These are phyloP conservation scores for Nidularia pulvinata DNA, from an alignment of 768 basidiomycete species.

Conservation along the genomic window DNA sequence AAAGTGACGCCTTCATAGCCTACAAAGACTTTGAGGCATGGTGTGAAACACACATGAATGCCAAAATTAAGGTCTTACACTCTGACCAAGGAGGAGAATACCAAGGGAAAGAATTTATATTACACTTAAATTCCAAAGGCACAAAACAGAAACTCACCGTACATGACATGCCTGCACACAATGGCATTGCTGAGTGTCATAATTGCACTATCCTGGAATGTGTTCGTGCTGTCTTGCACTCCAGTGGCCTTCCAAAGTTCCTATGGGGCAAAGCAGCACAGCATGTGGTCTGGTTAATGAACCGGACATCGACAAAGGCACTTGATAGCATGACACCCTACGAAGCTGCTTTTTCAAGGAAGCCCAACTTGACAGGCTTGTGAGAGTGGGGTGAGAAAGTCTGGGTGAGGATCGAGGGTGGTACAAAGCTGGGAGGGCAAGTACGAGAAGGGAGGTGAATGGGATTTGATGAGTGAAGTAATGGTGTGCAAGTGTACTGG, in stretches of 20 bases:
- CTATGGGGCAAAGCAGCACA: conserved; percentile 36
- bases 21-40: conserved; percentile 30
- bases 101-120: conserved; percentile 25
- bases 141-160: conserved; percentile 33
- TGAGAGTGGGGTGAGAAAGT: conserved; percentile 30
- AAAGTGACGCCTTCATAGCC: conserved; percentile 21
- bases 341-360: conserved; percentile 18
- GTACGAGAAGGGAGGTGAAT: conserved; percentile 26
- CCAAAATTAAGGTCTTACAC: conserved; percentile 26
- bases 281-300: conserved; percentile 33
- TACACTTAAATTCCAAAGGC: conserved; percentile 28
- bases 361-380: conserved; percentile 23
- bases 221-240: conserved; percentile 30
- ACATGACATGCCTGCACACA: conserved; percentile 40
- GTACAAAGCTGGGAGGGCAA: conserved; percentile 18
- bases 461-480: conserved; percentile 23
- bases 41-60: conserved; percentile 23
- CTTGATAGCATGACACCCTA: conserved; percentile 22
- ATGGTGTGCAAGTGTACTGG: conserved; percentile 29
- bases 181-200: conserved; percentile 38
- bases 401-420: conserved; percentile 23
- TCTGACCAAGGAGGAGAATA: conserved; percentile 46
- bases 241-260: conserved; percentile 23
- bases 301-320: conserved; percentile 21
- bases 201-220: conserved; percentile 33